Conservation (phyloP, 2,329 filamentous ascomycete species). For the Ophiostoma fasciatum region DNA sequence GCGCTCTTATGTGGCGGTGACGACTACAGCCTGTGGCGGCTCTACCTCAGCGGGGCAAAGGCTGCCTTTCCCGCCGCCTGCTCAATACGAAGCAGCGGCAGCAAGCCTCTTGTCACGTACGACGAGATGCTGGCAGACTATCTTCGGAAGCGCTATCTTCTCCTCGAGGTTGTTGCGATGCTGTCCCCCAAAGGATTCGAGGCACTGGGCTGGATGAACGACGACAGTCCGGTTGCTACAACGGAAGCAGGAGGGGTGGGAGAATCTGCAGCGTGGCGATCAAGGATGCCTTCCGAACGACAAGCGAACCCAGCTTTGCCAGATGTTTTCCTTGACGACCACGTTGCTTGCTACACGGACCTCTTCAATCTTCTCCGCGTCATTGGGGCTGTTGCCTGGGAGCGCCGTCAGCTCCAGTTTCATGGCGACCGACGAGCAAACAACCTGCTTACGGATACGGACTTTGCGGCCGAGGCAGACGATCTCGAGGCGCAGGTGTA, state of each 20-base stretch:
- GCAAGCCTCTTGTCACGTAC: too few species aligned
- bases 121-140: not conserved
- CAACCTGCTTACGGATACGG: not conserved
- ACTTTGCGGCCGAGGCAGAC: constrained; percentile 3
- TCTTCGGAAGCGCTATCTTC: not conserved
- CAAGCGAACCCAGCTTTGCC: not conserved
- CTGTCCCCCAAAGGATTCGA: constrained; percentile 2
- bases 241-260: too few species aligned
- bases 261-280: too few species aligned
- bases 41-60: not conserved
- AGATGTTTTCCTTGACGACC: not conserved
- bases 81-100: not conserved
- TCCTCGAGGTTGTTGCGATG: constrained; percentile 2
- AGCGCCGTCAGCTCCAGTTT: not conserved
- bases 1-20: constrained; percentile 1
- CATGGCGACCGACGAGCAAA: not conserved
- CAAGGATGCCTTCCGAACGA: too few species aligned
- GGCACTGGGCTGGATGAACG: not conserved
- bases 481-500: constrained; percentile 1
- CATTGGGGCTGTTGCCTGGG: constrained; percentile 2
- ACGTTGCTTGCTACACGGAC: constrained; percentile 3
- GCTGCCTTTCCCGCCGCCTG: not conserved
- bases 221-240: not conserved
- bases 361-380: constrained; percentile 1
- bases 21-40: constrained; percentile 2